Base-by-base conservation (phyloP, 2,329 filamentous ascomycete genomes). In the Waltergamsia citrina region DNA sequence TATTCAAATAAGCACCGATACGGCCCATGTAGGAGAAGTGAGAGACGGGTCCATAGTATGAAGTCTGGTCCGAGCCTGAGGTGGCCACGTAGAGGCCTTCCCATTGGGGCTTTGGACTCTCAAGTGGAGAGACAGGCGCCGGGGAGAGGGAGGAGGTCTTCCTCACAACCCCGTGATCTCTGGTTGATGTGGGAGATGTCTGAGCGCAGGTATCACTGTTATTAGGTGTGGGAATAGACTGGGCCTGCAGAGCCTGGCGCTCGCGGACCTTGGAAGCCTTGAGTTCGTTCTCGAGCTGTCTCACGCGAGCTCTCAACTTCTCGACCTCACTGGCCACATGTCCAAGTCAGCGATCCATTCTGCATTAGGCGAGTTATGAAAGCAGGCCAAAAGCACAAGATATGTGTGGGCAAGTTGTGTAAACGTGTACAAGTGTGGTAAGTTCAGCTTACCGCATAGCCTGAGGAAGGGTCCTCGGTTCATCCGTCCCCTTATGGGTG, bases 31-130 rank as follows among this genome's bases (percentile, higher is more conserved):
- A 69, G 46, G 62, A 67, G 39, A 58, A 59, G 10, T 53, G 43
- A 5, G 65, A 69, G 3, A 62, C 55, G 1, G 61, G 54, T 3
- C 64, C 65, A 42, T 63, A 67, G 43, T 56, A 65, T 9, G 57
- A 53, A 14, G 48, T 48, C 35, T 59, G 52, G 15, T 50, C 52
- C 2, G 53, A 53, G 5, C 53, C 47, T 1, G 57, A 51, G 2
- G 53, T 57, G 14, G 52, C 48, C 7, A 56, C 52, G 26, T 56
- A 51, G 24, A 64, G 56, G 18, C 51, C 50, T 19, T 48, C 43
- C 50, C 50, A 53, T 10, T 44, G 45, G 1, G 40, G 26, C 27
- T 32, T 34, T 9, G 1, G 40, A 24, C 27, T 32, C 33, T 9
- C 28, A 14, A 26, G 26, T 12, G 11, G 32, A 32, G 34, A 27